Base-by-base conservation (phyloP, 164 flowering plant species). In the Umbellularia californica region DNA sequence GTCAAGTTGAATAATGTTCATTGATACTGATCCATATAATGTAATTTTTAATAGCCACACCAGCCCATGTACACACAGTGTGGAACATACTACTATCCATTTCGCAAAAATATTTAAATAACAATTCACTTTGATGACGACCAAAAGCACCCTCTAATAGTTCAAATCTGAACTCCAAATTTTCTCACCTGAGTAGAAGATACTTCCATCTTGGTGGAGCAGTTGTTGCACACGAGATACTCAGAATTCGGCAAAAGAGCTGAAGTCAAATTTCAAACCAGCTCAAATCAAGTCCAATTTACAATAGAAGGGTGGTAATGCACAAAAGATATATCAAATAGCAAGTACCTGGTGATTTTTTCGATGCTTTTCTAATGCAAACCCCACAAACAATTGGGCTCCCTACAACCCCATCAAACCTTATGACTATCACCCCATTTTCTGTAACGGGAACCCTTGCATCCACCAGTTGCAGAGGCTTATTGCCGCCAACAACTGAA, bases 401-500 rank as follows among this genome's bases (percentile, higher is more conserved):
- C 76, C 98, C 98, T 77, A 70, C 70, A 64, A 90, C 73, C 72
- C 89, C 90, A 77, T 89, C 86, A 76, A 93, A 91, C 77, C 87
- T 88, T 69, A 93, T 69, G 3, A 77, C 72, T 51, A 91, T 65
- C 23, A 50, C 71, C 62, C 87, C 87, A 78, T 90, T 85, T 72
- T 87, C 84, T 75, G 79, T 80, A 14, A 91, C 83, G 9, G 88
- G 71, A 70, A 82, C 89, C 75, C 87, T 81, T 9, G 78, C 74
- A 78, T 84, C 90, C 65, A 88, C 89, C 50, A 93, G 75, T 80
- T 85, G 94, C 78, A 93, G 70, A 22, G 98, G 90, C 79, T 85
- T 93, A 75, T 93, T 89, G 71, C 91, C 86, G 73, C 98, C 96
- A 82, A 90, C 94, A 68, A 88, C 51, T 1, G 94, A 81, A 76